Evolutionary conservation across 306 rosid genomes (phyloP).

Genomic region (Lithocarpus polystachyus): DNA sequence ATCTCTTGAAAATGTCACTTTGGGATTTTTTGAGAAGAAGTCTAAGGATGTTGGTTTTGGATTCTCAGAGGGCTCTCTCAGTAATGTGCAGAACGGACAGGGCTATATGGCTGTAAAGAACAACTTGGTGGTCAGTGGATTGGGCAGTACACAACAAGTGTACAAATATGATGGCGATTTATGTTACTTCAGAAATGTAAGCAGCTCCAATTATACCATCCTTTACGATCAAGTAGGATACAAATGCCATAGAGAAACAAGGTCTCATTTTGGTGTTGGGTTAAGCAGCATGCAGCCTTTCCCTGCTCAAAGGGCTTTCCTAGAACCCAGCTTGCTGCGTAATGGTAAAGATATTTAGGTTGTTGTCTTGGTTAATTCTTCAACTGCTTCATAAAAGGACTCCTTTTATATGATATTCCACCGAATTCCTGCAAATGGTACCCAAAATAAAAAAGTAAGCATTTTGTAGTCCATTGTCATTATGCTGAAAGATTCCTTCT

Average conservation of each 20-base stretch:
- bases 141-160: conserved; percentile 69
- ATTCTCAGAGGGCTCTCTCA: conserved; percentile 45
- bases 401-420: background rate
- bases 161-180: conserved; percentile 40
- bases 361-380: conserved; percentile 7
- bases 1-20: conserved; percentile 39
- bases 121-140: conserved; percentile 50
- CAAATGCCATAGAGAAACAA: conserved; percentile 35
- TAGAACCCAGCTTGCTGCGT: conserved; percentile 6
- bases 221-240: conserved; percentile 51
- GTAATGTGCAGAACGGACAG: conserved; percentile 66
- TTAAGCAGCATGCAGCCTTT: conserved; percentile 21
- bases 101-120: conserved; percentile 53
- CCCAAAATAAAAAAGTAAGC: conserved; percentile 15
- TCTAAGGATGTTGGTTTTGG: conserved; percentile 24
- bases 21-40: conserved; percentile 55
- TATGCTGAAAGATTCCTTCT: background rate
- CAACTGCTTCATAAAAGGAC: background rate
- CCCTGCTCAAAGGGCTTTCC: conserved; percentile 31
- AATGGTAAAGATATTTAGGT: background rate
- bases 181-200: conserved; percentile 71
- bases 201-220: conserved; percentile 74
- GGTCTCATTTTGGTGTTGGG: conserved; percentile 16
- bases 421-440: conserved; percentile 1
- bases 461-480: background rate